Evolutionary conservation across 2,329 filamentous ascomycete species (phyloP).

Genomic region (Thielaviopsis punctulata): DNA sequence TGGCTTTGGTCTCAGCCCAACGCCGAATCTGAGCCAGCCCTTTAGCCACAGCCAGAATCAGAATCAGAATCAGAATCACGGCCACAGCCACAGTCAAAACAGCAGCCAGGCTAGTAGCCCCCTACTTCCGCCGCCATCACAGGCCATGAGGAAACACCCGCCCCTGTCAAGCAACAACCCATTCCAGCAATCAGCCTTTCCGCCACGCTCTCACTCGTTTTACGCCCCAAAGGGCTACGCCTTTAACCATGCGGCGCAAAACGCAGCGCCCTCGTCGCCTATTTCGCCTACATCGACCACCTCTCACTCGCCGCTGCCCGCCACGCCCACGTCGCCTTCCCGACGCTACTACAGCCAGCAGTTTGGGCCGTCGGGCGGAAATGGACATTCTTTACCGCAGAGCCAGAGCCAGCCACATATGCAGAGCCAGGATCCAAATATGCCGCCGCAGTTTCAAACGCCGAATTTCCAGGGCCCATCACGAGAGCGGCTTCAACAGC

Average conservation of each 20-base stretch:
- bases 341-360: constrained; percentile 8
- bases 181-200: constrained; percentile 1
- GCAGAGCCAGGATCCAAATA: background rate
- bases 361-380: background rate
- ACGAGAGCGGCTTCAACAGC: background rate
- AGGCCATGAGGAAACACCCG: background rate
- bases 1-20: too few species aligned
- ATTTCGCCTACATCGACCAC: constrained; percentile 4
- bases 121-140: background rate
- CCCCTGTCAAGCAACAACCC: background rate
- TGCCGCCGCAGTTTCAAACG: constrained; percentile 1
- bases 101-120: background rate
- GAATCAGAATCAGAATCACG: background rate
- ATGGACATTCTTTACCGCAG: background rate
- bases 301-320: background rate
- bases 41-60: background rate
- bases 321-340: constrained; percentile 1
- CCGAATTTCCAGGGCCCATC: constrained; percentile 1
- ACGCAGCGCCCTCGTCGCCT: constrained; percentile 2
- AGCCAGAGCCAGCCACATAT: background rate
- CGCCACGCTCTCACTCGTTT: constrained; percentile 9
- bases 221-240: constrained; percentile 4
- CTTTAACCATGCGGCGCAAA: background rate
- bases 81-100: too few species aligned
- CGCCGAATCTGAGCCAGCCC: background rate